Evolutionary conservation across 305 asterid species (phyloP).

Genomic region (Ruellia speciosa): DNA sequence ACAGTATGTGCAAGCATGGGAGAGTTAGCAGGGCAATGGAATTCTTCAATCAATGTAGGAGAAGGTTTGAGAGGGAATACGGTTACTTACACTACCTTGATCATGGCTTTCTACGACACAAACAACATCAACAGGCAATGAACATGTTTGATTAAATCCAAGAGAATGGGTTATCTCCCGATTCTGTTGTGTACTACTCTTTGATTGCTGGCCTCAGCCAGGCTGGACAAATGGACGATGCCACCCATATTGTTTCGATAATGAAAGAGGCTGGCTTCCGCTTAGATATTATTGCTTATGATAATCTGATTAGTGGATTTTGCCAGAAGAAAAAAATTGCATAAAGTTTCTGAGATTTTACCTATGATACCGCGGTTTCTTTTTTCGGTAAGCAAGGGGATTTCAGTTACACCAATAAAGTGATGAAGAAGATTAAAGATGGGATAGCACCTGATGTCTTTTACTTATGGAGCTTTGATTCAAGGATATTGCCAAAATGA

Average conservation of each 20-base stretch:
- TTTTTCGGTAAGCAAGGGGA: conserved; percentile 54
- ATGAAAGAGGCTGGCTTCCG: conserved; percentile 62
- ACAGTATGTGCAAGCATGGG: conserved; percentile 67
- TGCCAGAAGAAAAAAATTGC: conserved; percentile 57
- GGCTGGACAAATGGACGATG: conserved; percentile 72
- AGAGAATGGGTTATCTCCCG: conserved; percentile 45
- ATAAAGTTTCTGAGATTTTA: conserved; percentile 45
- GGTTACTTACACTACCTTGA: conserved; percentile 53
- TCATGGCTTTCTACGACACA: conserved; percentile 61
- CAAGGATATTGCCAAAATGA: conserved; percentile 50
- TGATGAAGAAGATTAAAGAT: conserved; percentile 46
- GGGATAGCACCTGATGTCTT: conserved; percentile 56
- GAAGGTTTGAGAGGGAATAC: conserved; percentile 36
- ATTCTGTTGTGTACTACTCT: conserved; percentile 55
- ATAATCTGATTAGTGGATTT: conserved; percentile 66
- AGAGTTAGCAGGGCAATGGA: conserved; percentile 52
- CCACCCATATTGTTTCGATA: conserved; percentile 35
- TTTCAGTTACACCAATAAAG: conserved; percentile 34
- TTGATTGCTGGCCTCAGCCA: conserved; percentile 64
- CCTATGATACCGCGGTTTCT: conserved; percentile 72
- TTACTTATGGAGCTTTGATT: conserved; percentile 72
- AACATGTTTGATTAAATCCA: conserved; percentile 55
- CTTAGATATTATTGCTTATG: conserved; percentile 54
- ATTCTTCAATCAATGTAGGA: conserved; percentile 37
- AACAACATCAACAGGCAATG: conserved; percentile 71